These are phyloP conservation scores for Lippia alba DNA, from an alignment of 305 asterid genomes.

Conservation along the genomic window DNA sequence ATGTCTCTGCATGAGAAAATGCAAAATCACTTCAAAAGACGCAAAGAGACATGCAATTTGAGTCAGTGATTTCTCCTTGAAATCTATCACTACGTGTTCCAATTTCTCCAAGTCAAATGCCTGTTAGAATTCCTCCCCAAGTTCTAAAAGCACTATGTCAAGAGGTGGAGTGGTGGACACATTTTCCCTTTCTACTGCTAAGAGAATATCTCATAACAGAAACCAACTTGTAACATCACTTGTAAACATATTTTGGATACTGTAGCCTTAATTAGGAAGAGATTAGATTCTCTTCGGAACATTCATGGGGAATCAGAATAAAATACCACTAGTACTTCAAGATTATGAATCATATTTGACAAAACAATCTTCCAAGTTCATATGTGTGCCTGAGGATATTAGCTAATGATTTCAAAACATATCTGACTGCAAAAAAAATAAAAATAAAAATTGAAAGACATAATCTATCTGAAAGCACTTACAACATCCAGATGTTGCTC, in stretches of 20 bases:
- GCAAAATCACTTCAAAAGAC: neutral
- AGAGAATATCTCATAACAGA: neutral
- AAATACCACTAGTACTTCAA: neutral
- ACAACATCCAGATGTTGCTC: slow-evolving; percentile 98
- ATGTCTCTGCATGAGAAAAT: neutral
- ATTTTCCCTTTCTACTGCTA: neutral
- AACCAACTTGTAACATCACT: neutral
- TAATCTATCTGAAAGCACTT: slow-evolving; percentile 45
- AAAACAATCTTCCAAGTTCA: neutral
- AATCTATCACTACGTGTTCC: neutral
- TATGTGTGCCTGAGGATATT: slow-evolving; percentile 3
- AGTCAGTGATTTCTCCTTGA: neutral
- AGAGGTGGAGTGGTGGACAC: no score
- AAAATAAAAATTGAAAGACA: slow-evolving; percentile 27
- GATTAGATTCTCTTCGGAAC: neutral
- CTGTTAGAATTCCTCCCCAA: neutral
- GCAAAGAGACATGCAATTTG: neutral
- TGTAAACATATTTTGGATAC: neutral
- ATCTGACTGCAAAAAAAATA: slow-evolving; percentile 5
- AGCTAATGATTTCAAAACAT: neutral
- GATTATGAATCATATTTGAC: neutral
- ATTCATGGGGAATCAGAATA: neutral
- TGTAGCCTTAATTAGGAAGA: neutral
- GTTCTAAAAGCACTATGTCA: neutral
- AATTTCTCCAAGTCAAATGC: neutral